Evolutionary conservation across 1,139 yeast species (phyloP), one percentile per base, ranked within the genome.

Genomic region (Meyerozyma carpophila): DNA sequence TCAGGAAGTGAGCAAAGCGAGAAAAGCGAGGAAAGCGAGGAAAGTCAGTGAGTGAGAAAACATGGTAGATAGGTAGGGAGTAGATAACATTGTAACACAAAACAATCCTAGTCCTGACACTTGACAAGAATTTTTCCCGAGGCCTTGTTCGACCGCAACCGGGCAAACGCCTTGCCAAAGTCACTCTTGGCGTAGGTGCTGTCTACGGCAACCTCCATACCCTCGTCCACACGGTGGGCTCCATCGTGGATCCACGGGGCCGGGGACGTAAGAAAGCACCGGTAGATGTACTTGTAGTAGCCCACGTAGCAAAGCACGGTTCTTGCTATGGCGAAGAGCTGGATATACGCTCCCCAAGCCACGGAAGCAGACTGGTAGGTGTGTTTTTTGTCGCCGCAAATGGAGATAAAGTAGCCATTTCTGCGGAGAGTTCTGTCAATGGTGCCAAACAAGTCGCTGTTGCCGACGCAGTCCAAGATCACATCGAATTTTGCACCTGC

Each of bases 311-410:
- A 18, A 9, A 37, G 14, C 34, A 45, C 3, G 28, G 21, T 10
- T 44, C 34, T 27, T 21, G 21, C 16, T 2, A 27, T 2, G 6
- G 24, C 14, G 38, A 32, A 13, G 3, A 3, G 20, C 46, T 40
- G 40, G 24, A 8, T 4, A 24, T 10, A 2, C 14, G 10, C 8
- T 28, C 37, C 20, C 9, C 32, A n/a, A 8, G 25, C 25, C 9
- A 42, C 25, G 21, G 16, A 41, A 16, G 36, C 47, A 10, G 29
- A 21, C 4, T 21, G 36, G 41, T 73, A 66, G 37, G 68, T 55
- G 43, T 62, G 62, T 39, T 68, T 65, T 4, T 47, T 42, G 49
- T 79, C 82, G 40, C 87, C 88, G 28, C 64, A 73, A 46, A 79
- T 63, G 8, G 83, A 67, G n/a, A 69, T 60, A 53, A 70, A 82